These are phyloP conservation scores for Trichoderma atroviride DNA, from an alignment of 2,329 filamentous ascomycete genomes.

Conservation along the genomic window DNA sequence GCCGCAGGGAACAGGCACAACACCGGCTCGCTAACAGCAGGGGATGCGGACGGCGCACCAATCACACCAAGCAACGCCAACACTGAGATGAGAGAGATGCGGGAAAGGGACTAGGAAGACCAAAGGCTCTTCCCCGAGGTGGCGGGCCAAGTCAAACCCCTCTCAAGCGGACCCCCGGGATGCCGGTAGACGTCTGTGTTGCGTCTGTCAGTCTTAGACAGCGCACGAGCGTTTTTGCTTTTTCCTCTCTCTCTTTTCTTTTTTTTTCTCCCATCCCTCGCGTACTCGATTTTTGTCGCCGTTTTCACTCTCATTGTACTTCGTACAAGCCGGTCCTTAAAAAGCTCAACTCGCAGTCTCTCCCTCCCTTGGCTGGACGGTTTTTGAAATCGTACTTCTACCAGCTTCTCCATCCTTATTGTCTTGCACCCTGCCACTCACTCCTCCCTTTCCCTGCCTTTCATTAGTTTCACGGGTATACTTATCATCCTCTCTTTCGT, in stretches of 20 bases:
- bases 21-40: not conserved
- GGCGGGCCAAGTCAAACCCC: constrained; percentile 4
- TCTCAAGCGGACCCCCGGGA: constrained; percentile 4
- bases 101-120: not conserved
- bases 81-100: not conserved
- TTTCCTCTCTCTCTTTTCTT: not conserved
- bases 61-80: not conserved
- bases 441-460: constrained; percentile 17
- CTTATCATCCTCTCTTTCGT: not conserved
- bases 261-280: not conserved
- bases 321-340: constrained; percentile 13
- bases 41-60: not conserved
- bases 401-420: constrained; percentile 5
- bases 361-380: constrained; percentile 14
- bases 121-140: constrained; percentile 3
- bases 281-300: constrained; percentile 16
- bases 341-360: constrained; percentile 2
- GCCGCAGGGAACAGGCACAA: not conserved
- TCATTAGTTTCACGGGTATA: constrained; percentile 5
- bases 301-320: constrained; percentile 17
- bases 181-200: constrained; percentile 17
- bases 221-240: constrained; percentile 15
- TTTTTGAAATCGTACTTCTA: constrained; percentile 15
- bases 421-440: constrained; percentile 21
- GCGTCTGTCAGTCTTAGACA: constrained; percentile 21